These are phyloP conservation scores for Encephalitozoon hellem DNA, from an alignment of 371 early-diverging fungal genomes.

Conservation along the genomic window DNA sequence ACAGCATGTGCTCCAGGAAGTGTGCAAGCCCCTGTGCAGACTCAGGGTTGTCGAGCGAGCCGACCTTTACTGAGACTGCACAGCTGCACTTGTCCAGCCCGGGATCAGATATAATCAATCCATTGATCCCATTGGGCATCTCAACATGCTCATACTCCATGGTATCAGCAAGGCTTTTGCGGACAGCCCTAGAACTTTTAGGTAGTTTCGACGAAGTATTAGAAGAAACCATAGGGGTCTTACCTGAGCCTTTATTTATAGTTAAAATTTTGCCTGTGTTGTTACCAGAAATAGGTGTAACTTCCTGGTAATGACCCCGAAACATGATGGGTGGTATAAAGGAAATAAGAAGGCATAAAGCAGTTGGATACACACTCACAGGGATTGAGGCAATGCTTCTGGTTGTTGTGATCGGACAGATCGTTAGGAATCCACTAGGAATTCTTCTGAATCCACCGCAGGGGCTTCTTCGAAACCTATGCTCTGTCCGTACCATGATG, in stretches of 20 bases:
- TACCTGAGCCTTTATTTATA: background rate
- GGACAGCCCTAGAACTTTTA: background rate
- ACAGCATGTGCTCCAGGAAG: constrained; percentile 89
- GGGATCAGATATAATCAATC: constrained; percentile 32
- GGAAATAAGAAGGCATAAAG: background rate
- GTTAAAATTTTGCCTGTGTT: background rate
- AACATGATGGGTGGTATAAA: background rate
- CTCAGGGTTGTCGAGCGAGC: constrained; percentile 65
- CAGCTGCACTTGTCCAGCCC: constrained; percentile 47
- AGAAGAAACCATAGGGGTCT: background rate
- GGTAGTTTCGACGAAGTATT: background rate
- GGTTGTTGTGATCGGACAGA: background rate
- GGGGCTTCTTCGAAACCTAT: background rate
- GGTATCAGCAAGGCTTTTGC: constrained; percentile 39
- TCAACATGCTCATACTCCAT: constrained; percentile 39
- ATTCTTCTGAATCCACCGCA: background rate
- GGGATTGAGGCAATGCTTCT: background rate
- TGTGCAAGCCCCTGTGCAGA: constrained; percentile 83
- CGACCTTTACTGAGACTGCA: constrained; percentile 70
- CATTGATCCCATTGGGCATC: constrained; percentile 51
- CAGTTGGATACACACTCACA: background rate
- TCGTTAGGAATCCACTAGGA: background rate
- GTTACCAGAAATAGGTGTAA: background rate
- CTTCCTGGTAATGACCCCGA: background rate
- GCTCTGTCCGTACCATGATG: background rate